Conservation (phyloP, 176 grass and related monocot species). For the Saccharum spontaneum region DNA sequence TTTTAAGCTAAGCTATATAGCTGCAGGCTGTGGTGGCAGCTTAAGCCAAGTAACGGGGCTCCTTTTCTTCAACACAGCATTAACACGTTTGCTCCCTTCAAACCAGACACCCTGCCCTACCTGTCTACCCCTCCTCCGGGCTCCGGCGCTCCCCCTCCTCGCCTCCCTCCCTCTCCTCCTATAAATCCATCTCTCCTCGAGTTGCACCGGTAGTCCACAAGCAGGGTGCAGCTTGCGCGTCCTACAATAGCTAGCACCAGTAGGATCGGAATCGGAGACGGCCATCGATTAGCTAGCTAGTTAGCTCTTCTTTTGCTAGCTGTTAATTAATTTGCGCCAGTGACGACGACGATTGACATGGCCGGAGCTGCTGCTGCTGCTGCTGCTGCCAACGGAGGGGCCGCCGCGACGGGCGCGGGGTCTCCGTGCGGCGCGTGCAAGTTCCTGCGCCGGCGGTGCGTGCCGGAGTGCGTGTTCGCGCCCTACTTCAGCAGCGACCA, state of each 20-base stretch:
- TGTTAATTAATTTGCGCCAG: background rate
- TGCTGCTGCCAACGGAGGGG: slow-evolving; percentile 3
- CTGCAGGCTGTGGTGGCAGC: background rate
- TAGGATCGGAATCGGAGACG: background rate
- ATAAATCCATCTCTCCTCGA: slow-evolving; percentile 21
- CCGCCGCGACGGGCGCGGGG: slow-evolving; percentile 32
- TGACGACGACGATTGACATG: background rate
- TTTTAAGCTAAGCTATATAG: background rate
- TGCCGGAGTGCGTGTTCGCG: slow-evolving; percentile 85
- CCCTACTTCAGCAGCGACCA: slow-evolving; percentile 92
- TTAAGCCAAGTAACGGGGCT: background rate
- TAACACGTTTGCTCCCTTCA: slow-evolving; percentile 70
- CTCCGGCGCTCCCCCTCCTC: background rate
- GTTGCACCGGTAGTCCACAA: slow-evolving; percentile 11
- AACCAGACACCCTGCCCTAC: slow-evolving; percentile 70
- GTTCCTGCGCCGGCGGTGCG: slow-evolving; percentile 81
- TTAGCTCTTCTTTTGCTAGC: background rate
- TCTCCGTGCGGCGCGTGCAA: slow-evolving; percentile 96
- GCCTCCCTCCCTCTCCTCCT: background rate
- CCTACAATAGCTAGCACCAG: background rate
- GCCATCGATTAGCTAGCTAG: background rate
- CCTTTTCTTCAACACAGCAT: slow-evolving; percentile 42
- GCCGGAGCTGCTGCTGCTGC: slow-evolving; percentile 9
- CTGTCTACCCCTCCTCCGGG: slow-evolving; percentile 25
- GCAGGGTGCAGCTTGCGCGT: background rate